Base-by-base conservation (phyloP, 2,329 filamentous ascomycete species). In the Pleomassaria siparia region DNA sequence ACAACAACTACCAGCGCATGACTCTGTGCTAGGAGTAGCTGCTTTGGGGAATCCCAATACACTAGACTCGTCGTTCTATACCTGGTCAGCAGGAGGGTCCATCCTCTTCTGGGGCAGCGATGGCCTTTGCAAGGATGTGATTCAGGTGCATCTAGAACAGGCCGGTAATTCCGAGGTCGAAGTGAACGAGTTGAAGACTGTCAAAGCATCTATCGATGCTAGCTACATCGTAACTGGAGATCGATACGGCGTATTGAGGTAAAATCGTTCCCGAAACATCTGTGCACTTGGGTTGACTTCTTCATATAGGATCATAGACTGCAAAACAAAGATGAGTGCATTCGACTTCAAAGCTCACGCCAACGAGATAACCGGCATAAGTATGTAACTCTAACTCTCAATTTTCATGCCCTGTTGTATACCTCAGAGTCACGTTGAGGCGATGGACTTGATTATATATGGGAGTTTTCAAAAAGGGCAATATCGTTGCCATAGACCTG, bases 271-370 rank as follows among this genome's bases (percentile, higher is more conserved):
- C 26, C 39, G 1, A 37, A n/a, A 12, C 24, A 46, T 30, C 28
- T 8, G 40, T 15, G n/a, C n/a, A n/a, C n/a, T 51, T 42, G 33
- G 32, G 16, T 5, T 25, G 22, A 24, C 24, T 10, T 8, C 15
- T 42, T 13, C 7, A 18, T 10, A 21, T 26, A 84, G 83, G 51
- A 78, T 91, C 36, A 78, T 88, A 18, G 81, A 91, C 49, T 76
- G 80, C 33, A 73, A 77, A 12, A 83, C 83, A 0, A 82, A 83
- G 62, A 69, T 80, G 44, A 84, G 82, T 49, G 63, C 84, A 2
- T 81, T 88, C 47, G 86, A 89, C 54, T 86, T 86, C 33, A 94
- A 95, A 66, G 94, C 91, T 22, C 94, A 99, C 66, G 82, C 87
- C 4, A 85, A 85, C 7, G 90, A 96, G 61, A 88, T 95, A 53